These are phyloP conservation scores for Pythium sukuiense DNA, from an alignment of 352 stramenopile species.

Conservation along the genomic window DNA sequence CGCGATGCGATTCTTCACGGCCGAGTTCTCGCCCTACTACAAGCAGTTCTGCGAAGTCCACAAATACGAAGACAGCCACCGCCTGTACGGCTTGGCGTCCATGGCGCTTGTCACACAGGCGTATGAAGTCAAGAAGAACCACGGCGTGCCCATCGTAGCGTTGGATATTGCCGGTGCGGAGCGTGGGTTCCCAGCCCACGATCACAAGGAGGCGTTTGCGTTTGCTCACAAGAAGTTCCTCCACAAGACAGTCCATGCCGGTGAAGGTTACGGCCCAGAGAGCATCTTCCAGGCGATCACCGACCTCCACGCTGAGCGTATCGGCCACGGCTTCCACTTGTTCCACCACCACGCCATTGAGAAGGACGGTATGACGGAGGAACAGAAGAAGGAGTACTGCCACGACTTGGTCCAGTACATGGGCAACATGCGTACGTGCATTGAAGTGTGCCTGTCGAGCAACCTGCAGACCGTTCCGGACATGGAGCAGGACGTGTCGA, in stretches of 20 bases:
- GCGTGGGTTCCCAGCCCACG: slow-evolving; percentile 72
- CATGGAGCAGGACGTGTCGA: slow-evolving; percentile 68
- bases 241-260: slow-evolving; percentile 88
- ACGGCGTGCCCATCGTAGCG: slow-evolving; percentile 79
- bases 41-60: slow-evolving; percentile 83
- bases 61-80: slow-evolving; percentile 61
- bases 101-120: slow-evolving; percentile 83
- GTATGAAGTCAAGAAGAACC: slow-evolving; percentile 61
- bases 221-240: slow-evolving; percentile 89
- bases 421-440: slow-evolving; percentile 73
- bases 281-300: slow-evolving; percentile 88
- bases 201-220: slow-evolving; percentile 80
- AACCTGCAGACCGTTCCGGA: slow-evolving; percentile 86
- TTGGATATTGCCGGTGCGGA: slow-evolving; percentile 87
- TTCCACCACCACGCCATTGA: slow-evolving; percentile 81
- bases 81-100: slow-evolving; percentile 80
- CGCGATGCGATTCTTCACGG: slow-evolving; percentile 88
- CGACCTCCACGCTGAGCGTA: slow-evolving; percentile 83
- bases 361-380: slow-evolving; percentile 46
- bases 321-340: slow-evolving; percentile 83
- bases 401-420: slow-evolving; percentile 85
- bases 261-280: slow-evolving; percentile 85
- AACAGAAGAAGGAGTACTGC: slow-evolving; percentile 60
- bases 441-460: slow-evolving; percentile 87
- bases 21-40: slow-evolving; percentile 83